phyloP scores from a whole-genome alignment of 2,329 filamentous ascomycete species.

The Colletotrichum lindemuthianum region DNA sequence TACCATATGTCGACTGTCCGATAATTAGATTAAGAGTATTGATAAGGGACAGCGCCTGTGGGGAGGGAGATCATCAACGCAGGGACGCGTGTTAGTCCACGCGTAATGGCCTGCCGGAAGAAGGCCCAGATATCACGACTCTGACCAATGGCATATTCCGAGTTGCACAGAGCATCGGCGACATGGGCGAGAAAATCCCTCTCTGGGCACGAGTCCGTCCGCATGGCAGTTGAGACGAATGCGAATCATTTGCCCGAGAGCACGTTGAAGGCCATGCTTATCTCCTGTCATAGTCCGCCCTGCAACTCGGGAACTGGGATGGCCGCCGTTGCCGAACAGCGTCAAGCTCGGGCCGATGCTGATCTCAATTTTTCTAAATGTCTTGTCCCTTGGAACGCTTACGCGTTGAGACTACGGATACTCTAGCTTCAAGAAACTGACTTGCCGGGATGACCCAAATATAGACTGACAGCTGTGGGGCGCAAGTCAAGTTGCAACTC shows the following conservation, averaged over 20 bases:
- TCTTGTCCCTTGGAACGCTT: too few relatives aligned
- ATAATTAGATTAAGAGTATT: constrained; percentile 3
- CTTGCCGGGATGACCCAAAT: constrained; percentile 1
- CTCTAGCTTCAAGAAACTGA: too few relatives aligned
- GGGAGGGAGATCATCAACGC: constrained; percentile 2
- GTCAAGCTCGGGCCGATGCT: neutral
- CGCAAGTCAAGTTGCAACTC: too few relatives aligned
- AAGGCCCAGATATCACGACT: too few relatives aligned
- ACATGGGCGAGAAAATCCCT: neutral
- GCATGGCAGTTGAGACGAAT: too few relatives aligned
- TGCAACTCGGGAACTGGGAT: too few relatives aligned
- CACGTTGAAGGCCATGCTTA: too few relatives aligned
- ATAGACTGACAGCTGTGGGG: neutral
- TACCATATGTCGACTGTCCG: constrained; percentile 4
- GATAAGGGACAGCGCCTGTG: neutral
- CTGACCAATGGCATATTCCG: too few relatives aligned
- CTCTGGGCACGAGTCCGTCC: too few relatives aligned
- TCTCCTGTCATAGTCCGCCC: too few relatives aligned
- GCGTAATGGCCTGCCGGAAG: neutral
- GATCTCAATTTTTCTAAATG: neutral
- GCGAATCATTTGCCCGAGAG: too few relatives aligned
- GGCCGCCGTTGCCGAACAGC: neutral
- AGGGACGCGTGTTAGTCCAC: neutral
- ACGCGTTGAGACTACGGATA: too few relatives aligned
- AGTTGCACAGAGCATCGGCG: neutral